A percentile compares a stretch with the other conserved stretches of the same genome.
These are phyloP conservation scores for Blastomyces parvus DNA, from an alignment of 2,329 filamentous ascomycete genomes.

Conservation along the genomic window DNA sequence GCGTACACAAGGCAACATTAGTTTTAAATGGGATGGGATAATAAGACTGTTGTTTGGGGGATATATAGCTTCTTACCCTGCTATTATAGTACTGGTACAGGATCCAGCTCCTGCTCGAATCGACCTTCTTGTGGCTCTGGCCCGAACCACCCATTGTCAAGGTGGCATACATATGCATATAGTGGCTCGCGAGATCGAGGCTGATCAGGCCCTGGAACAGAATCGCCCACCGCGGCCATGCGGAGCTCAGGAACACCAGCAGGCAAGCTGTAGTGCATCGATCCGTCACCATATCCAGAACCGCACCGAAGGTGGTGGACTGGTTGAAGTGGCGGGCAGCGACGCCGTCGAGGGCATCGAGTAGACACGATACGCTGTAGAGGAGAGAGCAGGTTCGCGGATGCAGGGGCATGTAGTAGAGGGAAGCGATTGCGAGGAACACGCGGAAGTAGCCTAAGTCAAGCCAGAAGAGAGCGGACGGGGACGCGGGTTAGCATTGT, in stretches of 20 bases:
- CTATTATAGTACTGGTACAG: slow-evolving; percentile 96
- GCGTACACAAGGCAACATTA: too few relatives aligned
- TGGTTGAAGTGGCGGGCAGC: slow-evolving; percentile 83
- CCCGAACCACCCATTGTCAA: slow-evolving; percentile 73
- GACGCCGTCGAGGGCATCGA: slow-evolving; percentile 90
- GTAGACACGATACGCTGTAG: slow-evolving; percentile 87
- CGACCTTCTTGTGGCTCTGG: slow-evolving; percentile 85
- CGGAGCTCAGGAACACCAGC: slow-evolving; percentile 86
- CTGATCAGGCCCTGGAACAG: slow-evolving; percentile 90
- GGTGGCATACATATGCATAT: slow-evolving; percentile 98
- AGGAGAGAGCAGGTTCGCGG: slow-evolving; percentile 80
- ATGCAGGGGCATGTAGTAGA: slow-evolving; percentile 98
- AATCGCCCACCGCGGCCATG: slow-evolving; percentile 89
- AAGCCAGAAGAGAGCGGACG: not conserved
- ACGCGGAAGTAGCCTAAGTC: slow-evolving; percentile 63
- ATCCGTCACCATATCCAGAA: slow-evolving; percentile 98
- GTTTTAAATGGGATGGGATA: too few relatives aligned
- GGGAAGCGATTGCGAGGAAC: slow-evolving; percentile 73
- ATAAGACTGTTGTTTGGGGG: too few relatives aligned
- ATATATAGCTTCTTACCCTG: slow-evolving; percentile 55
- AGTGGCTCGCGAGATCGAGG: slow-evolving; percentile 89
- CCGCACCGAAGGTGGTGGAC: slow-evolving; percentile 88
- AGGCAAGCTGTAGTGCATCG: slow-evolving; percentile 93
- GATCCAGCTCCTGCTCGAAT: slow-evolving; percentile 76
- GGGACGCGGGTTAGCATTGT: not conserved